phyloP scores from a whole-genome alignment of 1,139 yeast genomes.

The Hanseniaspora sp. region DNA sequence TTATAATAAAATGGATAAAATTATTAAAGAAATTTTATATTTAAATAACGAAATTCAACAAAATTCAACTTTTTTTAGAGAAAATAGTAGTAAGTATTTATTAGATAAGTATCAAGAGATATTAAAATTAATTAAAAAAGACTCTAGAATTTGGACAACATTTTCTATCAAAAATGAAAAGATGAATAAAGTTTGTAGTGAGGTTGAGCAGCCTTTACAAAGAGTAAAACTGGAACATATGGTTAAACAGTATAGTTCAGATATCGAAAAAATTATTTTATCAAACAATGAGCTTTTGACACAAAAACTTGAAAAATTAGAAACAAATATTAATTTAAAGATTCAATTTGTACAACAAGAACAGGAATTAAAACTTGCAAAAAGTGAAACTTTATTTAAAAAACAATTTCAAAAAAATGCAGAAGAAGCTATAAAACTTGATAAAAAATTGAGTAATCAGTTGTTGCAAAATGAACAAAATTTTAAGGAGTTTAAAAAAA shows the following conservation, averaged over 20 bases:
- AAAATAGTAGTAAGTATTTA: not conserved
- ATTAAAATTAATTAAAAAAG: slow-evolving; percentile 1
- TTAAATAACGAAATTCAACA: not conserved
- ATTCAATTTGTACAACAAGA: not conserved
- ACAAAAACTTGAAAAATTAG: not conserved
- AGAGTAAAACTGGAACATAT: slow-evolving; percentile 1
- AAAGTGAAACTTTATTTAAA: not conserved
- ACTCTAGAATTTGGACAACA: slow-evolving; percentile 5
- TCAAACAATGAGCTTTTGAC: not conserved
- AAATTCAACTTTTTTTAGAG: not conserved
- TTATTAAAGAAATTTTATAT: not conserved
- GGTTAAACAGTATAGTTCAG: not conserved
- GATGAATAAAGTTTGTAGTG: not conserved
- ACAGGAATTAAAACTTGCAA: not conserved
- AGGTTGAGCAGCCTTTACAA: slow-evolving; percentile 5
- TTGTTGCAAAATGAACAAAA: not conserved
- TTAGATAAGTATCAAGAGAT: not conserved
- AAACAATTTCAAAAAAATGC: not conserved
- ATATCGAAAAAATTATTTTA: not conserved
- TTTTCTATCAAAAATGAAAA: slow-evolving; percentile 5
- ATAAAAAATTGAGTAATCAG: not conserved
- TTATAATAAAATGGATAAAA: not conserved
- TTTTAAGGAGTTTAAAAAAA: not conserved
- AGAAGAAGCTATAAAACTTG: not conserved
- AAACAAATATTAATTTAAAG: not conserved